Conservation (phyloP, 208 protist species). For the Willaertia magna region DNA sequence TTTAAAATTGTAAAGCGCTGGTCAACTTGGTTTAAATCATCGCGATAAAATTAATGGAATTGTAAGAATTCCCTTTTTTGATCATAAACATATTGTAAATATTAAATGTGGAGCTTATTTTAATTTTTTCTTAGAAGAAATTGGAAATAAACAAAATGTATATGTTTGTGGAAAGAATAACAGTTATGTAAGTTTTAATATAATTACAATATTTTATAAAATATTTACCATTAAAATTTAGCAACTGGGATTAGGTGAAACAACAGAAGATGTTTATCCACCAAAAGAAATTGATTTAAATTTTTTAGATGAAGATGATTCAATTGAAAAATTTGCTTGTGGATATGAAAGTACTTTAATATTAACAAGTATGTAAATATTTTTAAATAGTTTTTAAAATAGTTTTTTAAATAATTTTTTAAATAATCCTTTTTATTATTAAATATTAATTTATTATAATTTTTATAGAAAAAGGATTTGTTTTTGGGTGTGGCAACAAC, state of each 20-base stretch:
- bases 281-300: not conserved
- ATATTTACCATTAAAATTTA: not conserved
- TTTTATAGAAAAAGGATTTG: no score
- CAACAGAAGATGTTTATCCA: not conserved
- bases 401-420: not conserved
- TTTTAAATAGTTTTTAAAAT: not conserved
- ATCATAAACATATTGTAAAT: not conserved
- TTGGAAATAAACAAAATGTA: not conserved
- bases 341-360: not conserved
- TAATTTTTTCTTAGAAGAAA: not conserved
- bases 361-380: not conserved
- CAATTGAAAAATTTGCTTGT: not conserved
- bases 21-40: not conserved
- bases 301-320: not conserved
- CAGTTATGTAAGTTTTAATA: not conserved
- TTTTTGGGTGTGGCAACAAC: no score
- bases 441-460: no score
- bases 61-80: not conserved
- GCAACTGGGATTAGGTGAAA: not conserved
- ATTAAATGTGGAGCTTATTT: not conserved
- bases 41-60: not conserved
- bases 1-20: no score
- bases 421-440: no score
- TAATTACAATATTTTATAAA: not conserved
- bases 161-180: not conserved